Base-by-base conservation (phyloP, 108 stramenopile species). In the Nitzschia sp. region DNA sequence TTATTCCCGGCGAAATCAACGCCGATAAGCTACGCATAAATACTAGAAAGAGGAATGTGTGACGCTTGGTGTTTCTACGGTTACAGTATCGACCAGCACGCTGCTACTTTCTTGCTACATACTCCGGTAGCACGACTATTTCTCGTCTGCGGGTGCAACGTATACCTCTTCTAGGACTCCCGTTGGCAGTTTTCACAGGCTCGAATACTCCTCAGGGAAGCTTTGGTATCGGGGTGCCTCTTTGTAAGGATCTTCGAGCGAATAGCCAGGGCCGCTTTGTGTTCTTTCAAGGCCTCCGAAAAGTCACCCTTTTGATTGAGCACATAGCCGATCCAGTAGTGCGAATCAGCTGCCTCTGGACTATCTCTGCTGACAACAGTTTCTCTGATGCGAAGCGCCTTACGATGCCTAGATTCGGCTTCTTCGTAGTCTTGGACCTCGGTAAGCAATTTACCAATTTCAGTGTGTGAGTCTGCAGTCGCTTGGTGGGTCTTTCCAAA, bases 401-500 rank as follows among this genome's bases (percentile, higher is more conserved):
- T 71, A 2, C 73, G 68, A 29, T 74, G 69, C 27, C 61, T 27
- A 16, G 68, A 38, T 41, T 69, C 60, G 53, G 79, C 79, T 44
- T 75, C 69, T 35, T 80, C 79, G 56, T 75, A 73, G 45, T 80
- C 69, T 29, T 70, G 67, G 3, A 63, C 68, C 29, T 80, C 79
- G 15, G 53, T 48, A n/a, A 79, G 70, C 19, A 74, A 44, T 28
- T 61, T 70, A 4, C 79, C 79, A 36, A 80, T 80, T 31, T 75
- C 63, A 23, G 63, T 67, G 56, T 71, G 73, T 26, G 73, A 75
- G 0, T 64, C 62, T 13, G 79, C 79, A 23, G 69, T 71, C 21
- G 45, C 23, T 0, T 28, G 31, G 38, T 81, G 76, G n/a, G 66
- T 71, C 65, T 71, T 71, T 27, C 79, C 79, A 61, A 68, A 63